Base-by-base conservation (phyloP, 192 early-diverging fungal species). In the Umbelopsis isabellina region DNA sequence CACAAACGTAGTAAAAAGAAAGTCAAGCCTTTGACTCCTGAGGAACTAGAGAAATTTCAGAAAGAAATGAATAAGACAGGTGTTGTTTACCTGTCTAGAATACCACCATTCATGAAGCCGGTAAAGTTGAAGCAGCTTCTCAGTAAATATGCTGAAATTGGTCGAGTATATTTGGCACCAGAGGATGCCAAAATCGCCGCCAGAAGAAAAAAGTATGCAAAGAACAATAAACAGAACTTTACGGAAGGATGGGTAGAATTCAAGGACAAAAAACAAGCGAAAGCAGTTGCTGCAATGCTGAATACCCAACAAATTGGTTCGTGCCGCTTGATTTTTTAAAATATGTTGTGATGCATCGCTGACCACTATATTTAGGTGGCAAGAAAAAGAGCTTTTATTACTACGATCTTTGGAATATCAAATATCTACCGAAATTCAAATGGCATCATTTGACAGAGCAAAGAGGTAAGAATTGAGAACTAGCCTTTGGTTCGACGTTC, bases 191-290 rank as follows among this genome's bases (percentile, higher is more conserved):
- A 91, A 76, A 81, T 90, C 20, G 87, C 93, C 46, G 87, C 85
- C 12, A 84, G 92, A 47, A 85, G 96, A 15, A 88, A 91, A 78
- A 97, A 98, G 79, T 93, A 94, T 74, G 87, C 86, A 25, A 88
- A 91, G 23, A 97, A 97, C 83, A 90, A 84, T 65, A 87, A 90
- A 15, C 83, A 89, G 30, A 96, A 97, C 72, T 99, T 87, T 76
- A 89, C 87, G 1, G 96, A 99, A 77, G 97, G 96, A 7, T 99
- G 97, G 97, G 91, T 99, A 25, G 97, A 99, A 80, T 98, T 99
- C 79, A 75, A 82, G 61, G 94, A 97, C 81, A 99, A 99, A 80
- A 90, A 87, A 58, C 85, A 89, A n/a, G 97, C 95, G 30, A 91
- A 94, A 69, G 75, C 79, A 3, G 84, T 91, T 0, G 95, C 95